phyloP scores from a whole-genome alignment of 176 grass and related monocot genomes.

The Oryza meridionalis region DNA sequence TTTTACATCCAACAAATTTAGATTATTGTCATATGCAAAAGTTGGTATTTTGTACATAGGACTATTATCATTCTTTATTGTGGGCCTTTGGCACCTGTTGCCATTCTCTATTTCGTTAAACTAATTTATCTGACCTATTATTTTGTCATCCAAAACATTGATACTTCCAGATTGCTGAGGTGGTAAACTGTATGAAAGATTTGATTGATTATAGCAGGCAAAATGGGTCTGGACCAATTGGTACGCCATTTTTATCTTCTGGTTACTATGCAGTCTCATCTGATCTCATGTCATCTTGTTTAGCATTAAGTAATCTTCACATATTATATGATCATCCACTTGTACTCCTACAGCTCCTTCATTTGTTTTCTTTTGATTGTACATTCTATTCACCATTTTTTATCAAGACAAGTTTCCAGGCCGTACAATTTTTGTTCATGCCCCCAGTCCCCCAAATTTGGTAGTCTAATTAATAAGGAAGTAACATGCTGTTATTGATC shows the following conservation, averaged over 20 bases:
- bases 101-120: constrained; percentile 1
- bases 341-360: neutral
- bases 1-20: neutral
- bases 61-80: constrained; percentile 20
- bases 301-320: neutral
- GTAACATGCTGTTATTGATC: neutral
- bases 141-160: constrained; percentile 36
- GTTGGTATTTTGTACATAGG: neutral
- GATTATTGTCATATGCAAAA: neutral
- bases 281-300: neutral
- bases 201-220: constrained; percentile 95
- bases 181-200: constrained; percentile 99
- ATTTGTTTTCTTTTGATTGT: constrained; percentile 29
- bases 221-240: constrained; percentile 81
- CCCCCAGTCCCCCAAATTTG: constrained; percentile 1
- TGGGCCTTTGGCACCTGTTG: neutral
- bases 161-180: constrained; percentile 83
- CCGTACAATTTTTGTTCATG: constrained; percentile 9
- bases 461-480: neutral
- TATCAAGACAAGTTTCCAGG: constrained; percentile 1
- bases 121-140: constrained; percentile 33
- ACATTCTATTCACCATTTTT: constrained; percentile 17
- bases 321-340: neutral
- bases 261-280: constrained; percentile 3
- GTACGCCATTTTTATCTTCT: constrained; percentile 43